A percentile compares a stretch with the other conserved stretches of the same genome.
phyloP scores from a whole-genome alignment of 2,329 filamentous ascomycete species.

The Colletotrichum sp. region DNA sequence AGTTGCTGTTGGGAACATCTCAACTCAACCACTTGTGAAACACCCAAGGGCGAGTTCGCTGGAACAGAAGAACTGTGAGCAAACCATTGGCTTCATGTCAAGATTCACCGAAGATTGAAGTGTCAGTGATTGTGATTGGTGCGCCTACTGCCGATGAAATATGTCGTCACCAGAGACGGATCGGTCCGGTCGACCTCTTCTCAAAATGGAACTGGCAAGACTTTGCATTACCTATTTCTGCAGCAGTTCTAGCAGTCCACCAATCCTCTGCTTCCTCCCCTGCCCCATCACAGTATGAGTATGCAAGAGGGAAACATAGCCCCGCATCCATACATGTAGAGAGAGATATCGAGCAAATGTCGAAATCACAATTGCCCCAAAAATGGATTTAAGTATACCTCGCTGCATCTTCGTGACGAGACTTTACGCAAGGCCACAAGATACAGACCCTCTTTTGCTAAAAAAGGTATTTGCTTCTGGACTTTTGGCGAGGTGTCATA shows the following conservation, averaged over 20 bases:
- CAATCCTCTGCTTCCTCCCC: fast-evolving
- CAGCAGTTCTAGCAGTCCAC: neutral
- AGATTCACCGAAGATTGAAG: neutral
- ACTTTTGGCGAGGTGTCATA: too few species aligned
- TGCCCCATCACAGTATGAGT: fast-evolving
- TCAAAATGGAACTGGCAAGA: neutral
- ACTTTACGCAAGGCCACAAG: too few species aligned
- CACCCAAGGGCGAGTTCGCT: too few species aligned
- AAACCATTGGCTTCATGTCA: fast-evolving
- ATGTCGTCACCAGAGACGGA: neutral
- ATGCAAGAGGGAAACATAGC: neutral
- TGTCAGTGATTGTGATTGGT: neutral
- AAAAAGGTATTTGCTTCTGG: too few species aligned
- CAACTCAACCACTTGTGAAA: too few species aligned
- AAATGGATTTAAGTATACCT: fast-evolving
- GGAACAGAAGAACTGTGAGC: neutral
- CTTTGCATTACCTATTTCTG: fast-evolving
- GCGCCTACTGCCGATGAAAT: neutral
- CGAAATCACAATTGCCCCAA: fast-evolving
- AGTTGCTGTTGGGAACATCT: neutral
- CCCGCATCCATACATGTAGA: neutral
- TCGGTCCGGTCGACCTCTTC: neutral
- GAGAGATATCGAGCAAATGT: fast-evolving
- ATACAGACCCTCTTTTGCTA: too few species aligned
- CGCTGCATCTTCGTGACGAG: neutral